Evolutionary conservation across 352 stramenopile species (phyloP).

Genomic region (Thalassiosira mediterranea): DNA sequence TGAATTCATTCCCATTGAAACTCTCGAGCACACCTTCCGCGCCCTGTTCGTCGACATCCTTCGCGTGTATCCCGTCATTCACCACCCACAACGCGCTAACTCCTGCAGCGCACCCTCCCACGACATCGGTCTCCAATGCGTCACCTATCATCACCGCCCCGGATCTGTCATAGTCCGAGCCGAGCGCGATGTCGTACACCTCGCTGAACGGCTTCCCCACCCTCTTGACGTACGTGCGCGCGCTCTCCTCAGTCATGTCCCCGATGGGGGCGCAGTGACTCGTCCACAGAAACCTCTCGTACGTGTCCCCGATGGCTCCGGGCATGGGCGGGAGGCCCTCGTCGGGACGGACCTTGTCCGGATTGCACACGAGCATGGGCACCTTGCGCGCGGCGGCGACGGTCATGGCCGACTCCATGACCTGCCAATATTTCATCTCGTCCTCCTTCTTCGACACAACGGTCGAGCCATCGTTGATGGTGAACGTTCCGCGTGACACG

Average conservation of each 20-base stretch:
- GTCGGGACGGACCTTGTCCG: slow-evolving; percentile 78
- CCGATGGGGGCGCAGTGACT: slow-evolving; percentile 33
- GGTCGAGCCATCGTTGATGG: slow-evolving; percentile 51
- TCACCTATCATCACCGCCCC: slow-evolving; percentile 75
- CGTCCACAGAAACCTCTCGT: slow-evolving; percentile 54
- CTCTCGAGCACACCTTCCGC: slow-evolving; percentile 44
- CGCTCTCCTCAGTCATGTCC: slow-evolving; percentile 46
- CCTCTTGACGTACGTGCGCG: slow-evolving; percentile 56
- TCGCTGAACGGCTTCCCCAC: slow-evolving; percentile 79
- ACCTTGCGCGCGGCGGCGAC: slow-evolving; percentile 57
- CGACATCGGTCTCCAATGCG: slow-evolving; percentile 79
- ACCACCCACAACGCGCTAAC: slow-evolving; percentile 70
- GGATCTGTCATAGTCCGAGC: slow-evolving; percentile 9
- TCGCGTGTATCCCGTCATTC: slow-evolving; percentile 68
- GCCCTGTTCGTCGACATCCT: slow-evolving; percentile 47
- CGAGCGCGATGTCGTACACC: slow-evolving; percentile 73
- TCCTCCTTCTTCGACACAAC: slow-evolving; percentile 58
- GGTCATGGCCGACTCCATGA: slow-evolving; percentile 49
- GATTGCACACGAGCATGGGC: slow-evolving; percentile 79
- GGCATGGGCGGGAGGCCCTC: slow-evolving; percentile 72
- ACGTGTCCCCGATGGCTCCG: slow-evolving; percentile 72
- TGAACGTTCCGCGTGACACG: slow-evolving; percentile 74
- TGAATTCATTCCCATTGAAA: slow-evolving; percentile 64
- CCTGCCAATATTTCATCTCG: slow-evolving; percentile 59
- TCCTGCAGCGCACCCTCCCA: slow-evolving; percentile 45